Conservation (phyloP, 2,329 filamentous ascomycete species). For the Clonostachys sp. region DNA sequence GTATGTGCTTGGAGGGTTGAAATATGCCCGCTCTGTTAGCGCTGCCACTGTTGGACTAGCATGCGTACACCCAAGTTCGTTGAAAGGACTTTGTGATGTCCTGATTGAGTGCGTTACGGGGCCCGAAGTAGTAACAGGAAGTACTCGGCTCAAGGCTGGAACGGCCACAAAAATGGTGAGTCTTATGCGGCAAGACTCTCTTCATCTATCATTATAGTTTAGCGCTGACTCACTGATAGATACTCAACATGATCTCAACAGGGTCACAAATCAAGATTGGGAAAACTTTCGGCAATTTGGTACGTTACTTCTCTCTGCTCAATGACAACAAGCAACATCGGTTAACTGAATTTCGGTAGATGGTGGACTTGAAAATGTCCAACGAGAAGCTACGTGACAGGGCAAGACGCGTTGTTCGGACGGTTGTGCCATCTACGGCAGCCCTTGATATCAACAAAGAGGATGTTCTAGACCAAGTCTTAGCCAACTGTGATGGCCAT, state of each 20-base stretch:
- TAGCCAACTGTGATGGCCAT: conserved; percentile 4
- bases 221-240: neutral
- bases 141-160: conserved; percentile 37
- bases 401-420: conserved; percentile 12
- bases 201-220: neutral
- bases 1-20: conserved; percentile 8
- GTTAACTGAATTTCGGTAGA: neutral
- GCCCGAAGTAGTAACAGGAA: conserved; percentile 36
- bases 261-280: conserved; percentile 6
- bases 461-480: conserved; percentile 6
- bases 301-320: neutral
- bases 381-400: conserved; percentile 25
- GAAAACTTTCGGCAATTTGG: conserved; percentile 8
- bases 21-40: conserved; percentile 23
- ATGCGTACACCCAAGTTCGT: conserved; percentile 18
- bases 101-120: conserved; percentile 32
- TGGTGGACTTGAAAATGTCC: conserved; percentile 20
- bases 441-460: conserved; percentile 8
- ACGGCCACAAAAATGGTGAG: conserved; percentile 35
- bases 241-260: conserved; percentile 9
- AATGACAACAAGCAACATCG: too few relatives aligned
- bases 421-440: conserved; percentile 5
- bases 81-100: conserved; percentile 8
- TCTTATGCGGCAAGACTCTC: neutral
- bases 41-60: conserved; percentile 29